Conservation (phyloP, 1,139 yeast genomes). For the Kodamaea alishanica region DNA sequence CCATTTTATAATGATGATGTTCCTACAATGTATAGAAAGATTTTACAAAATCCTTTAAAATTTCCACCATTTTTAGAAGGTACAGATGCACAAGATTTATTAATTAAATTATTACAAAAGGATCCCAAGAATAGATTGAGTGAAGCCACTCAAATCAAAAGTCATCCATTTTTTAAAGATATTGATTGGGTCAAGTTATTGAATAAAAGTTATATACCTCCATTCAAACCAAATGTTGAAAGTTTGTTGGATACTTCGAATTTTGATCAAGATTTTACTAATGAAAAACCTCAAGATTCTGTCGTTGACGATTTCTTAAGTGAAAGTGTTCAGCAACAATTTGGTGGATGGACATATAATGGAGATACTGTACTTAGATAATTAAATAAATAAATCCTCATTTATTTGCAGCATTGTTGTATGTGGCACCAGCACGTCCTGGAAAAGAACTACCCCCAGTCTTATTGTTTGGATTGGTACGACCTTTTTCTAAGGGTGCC, state of each 20-base stretch:
- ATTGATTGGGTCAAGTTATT: constrained; percentile 87
- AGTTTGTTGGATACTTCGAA: constrained; percentile 87
- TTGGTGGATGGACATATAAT: constrained; percentile 98
- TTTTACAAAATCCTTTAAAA: constrained; percentile 79
- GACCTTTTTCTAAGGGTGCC: constrained; percentile 35
- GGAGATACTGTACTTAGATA: constrained; percentile 42
- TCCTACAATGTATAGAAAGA: constrained; percentile 92
- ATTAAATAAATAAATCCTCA: constrained; percentile 5
- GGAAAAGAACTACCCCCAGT: constrained; percentile 36
- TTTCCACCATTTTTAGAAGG: constrained; percentile 85
- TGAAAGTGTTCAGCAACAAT: constrained; percentile 91
- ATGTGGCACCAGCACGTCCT: constrained; percentile 37
- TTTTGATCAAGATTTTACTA: constrained; percentile 90
- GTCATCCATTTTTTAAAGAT: constrained; percentile 83
- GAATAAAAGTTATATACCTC: constrained; percentile 89
- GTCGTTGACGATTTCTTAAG: constrained; percentile 89
- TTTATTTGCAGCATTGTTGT: constrained; percentile 37
- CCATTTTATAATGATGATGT: constrained; percentile 86
- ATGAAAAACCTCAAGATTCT: constrained; percentile 90
- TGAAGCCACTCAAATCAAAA: constrained; percentile 83
- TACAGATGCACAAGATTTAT: constrained; percentile 79
- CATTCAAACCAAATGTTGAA: constrained; percentile 89
- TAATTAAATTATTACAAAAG: constrained; percentile 72
- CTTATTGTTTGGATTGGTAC: constrained; percentile 17
- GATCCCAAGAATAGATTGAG: constrained; percentile 79